Percentiles rank a stretch among this genome's conserved stretches.
Conservation (phyloP, 768 basidiomycete species). For the Lactarius hengduanensis region DNA sequence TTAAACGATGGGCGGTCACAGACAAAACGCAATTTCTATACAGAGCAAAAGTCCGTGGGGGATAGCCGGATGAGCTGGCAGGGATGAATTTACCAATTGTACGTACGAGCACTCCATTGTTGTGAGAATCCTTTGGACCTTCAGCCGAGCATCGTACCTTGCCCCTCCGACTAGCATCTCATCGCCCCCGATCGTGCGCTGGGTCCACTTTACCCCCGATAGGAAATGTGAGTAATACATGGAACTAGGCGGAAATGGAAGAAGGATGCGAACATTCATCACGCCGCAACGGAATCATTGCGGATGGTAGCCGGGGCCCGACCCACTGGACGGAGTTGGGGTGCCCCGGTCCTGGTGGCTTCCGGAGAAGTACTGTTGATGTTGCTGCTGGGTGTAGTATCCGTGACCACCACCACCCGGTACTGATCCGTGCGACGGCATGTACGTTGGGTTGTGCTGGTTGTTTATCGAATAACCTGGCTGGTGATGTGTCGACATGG, state of each 20-base stretch:
- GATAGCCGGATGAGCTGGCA: slow-evolving; percentile 12
- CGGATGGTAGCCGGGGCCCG: slow-evolving; percentile 38
- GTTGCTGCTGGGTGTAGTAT: slow-evolving; percentile 23
- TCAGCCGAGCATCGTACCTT: slow-evolving; percentile 26
- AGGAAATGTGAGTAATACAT: slow-evolving; percentile 23
- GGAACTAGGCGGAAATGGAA: slow-evolving; percentile 24
- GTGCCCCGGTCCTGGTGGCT: slow-evolving; percentile 25
- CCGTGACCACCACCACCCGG: slow-evolving; percentile 21
- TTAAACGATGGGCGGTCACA: slow-evolving; percentile 19
- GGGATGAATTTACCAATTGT: slow-evolving; percentile 21
- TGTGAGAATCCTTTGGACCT: slow-evolving; percentile 13
- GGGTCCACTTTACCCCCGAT: slow-evolving; percentile 25
- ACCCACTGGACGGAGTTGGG: slow-evolving; percentile 35
- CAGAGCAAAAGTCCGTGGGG: slow-evolving; percentile 26
- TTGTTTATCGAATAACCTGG: slow-evolving; percentile 21
- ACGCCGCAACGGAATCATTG: slow-evolving; percentile 30
- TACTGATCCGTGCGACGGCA: slow-evolving; percentile 20
- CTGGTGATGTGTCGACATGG: slow-evolving; percentile 22
- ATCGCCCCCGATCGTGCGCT: slow-evolving; percentile 24
- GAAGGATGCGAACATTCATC: slow-evolving; percentile 22
- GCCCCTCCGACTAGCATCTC: slow-evolving; percentile 21
- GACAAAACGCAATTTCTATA: slow-evolving; percentile 22
- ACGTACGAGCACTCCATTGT: slow-evolving; percentile 24
- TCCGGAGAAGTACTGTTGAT: slow-evolving; percentile 21
- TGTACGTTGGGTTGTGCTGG: slow-evolving; percentile 18